Percentiles rank a stretch among this genome's conserved stretches.
These are phyloP conservation scores for Lactarius hengduanensis DNA, from an alignment of 768 basidiomycete genomes.

Conservation along the genomic window DNA sequence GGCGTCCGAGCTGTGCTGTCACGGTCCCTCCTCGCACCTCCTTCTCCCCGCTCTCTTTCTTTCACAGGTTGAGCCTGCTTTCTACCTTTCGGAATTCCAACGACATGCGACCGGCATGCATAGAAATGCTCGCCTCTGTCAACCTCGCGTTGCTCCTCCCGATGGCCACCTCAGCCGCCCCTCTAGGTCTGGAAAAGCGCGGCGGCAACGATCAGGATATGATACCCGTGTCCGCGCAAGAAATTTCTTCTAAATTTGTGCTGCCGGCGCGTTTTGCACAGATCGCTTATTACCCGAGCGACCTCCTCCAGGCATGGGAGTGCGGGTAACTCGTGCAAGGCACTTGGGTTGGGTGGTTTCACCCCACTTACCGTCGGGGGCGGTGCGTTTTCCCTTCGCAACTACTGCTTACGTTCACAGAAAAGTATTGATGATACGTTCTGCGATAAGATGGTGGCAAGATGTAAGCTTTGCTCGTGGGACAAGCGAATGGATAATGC, in stretches of 20 bases:
- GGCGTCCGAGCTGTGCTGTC: no score
- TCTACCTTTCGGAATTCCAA: no score
- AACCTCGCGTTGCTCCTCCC: no score
- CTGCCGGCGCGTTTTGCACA: conserved; percentile 40
- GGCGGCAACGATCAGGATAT: no score
- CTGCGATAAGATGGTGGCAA: conserved; percentile 32
- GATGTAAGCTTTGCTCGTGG: conserved; percentile 30
- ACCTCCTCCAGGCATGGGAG: conserved; percentile 36
- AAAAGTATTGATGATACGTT: not conserved
- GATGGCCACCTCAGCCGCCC: no score
- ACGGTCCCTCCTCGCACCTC: no score
- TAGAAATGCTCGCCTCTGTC: no score
- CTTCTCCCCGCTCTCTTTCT: no score
- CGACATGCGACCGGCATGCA: no score
- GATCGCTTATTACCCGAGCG: conserved; percentile 40
- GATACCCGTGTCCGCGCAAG: not conserved
- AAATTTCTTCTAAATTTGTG: conserved; percentile 15
- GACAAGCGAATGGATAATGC: not conserved
- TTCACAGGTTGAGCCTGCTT: no score
- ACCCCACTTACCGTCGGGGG: conserved; percentile 37
- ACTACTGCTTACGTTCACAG: not conserved
- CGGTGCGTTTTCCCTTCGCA: conserved; percentile 30
- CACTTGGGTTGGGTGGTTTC: conserved; percentile 32
- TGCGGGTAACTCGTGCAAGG: conserved; percentile 39
- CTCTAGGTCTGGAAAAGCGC: no score